Conservation (phyloP, 257 asterid genomes). For the Solanum neorickii region DNA sequence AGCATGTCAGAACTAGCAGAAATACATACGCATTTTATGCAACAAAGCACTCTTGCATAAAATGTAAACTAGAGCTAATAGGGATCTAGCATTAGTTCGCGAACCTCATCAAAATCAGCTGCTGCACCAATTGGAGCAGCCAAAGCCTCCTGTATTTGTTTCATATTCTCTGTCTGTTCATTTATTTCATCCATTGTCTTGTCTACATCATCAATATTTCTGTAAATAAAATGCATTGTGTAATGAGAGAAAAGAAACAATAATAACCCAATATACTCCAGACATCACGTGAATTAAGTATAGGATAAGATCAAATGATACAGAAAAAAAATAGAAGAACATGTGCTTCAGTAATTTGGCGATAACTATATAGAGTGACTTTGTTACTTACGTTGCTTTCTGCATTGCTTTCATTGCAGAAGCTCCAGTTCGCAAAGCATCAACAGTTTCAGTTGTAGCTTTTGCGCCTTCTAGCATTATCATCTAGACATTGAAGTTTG, state of each 20-base stretch:
- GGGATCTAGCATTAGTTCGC: not conserved
- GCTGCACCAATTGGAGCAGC: conserved; percentile 23
- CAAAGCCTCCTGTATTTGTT: conserved; percentile 24
- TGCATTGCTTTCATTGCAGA: conserved; percentile 47
- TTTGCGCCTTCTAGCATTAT: conserved; percentile 44
- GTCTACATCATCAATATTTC: conserved; percentile 30
- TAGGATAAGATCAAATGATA: not conserved
- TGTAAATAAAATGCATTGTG: not conserved
- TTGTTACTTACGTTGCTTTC: conserved; percentile 32
- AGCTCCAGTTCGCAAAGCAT: conserved; percentile 44
- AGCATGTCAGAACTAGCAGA: not conserved
- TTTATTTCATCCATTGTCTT: conserved; percentile 29
- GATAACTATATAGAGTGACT: not conserved
- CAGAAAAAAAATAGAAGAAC: not conserved
- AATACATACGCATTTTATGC: not conserved
- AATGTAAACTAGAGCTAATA: not conserved
- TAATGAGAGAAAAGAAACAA: not conserved
- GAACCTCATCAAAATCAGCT: conserved; percentile 28
- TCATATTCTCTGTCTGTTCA: conserved; percentile 26
- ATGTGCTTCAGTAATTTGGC: not conserved
- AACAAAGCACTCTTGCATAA: not conserved
- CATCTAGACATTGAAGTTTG: conserved; percentile 18
- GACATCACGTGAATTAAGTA: not conserved
- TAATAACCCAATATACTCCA: not conserved
- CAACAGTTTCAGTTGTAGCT: conserved; percentile 50